Conservation (phyloP, 495 filamentous ascomycete species). For the Penicillium coffeae region DNA sequence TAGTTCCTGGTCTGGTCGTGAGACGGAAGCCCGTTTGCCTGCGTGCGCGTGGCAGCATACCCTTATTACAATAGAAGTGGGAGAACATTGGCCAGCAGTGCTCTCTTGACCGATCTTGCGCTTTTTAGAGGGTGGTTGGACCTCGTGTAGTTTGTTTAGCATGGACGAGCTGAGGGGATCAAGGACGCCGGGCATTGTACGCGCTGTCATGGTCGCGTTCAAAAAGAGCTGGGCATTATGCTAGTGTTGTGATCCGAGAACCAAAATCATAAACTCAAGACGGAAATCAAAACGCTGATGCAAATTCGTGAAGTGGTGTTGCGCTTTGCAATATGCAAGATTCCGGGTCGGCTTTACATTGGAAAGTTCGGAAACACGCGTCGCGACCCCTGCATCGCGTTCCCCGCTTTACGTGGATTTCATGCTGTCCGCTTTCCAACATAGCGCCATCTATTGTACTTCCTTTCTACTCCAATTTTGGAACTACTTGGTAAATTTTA, state of each 20-base stretch:
- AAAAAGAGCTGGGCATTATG: constrained; percentile 19
- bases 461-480: too few relatives aligned
- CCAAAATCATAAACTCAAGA: constrained; percentile 2
- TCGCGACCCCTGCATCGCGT: constrained; percentile 17
- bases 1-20: too few relatives aligned
- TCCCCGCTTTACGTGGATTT: constrained; percentile 7
- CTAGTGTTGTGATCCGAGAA: not conserved
- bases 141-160: constrained; percentile 31
- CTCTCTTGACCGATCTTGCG: constrained; percentile 27
- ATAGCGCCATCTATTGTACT: too few relatives aligned
- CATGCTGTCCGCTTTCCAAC: too few relatives aligned
- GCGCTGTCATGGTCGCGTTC: constrained; percentile 38
- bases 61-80: constrained; percentile 31
- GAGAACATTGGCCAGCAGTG: constrained; percentile 21
- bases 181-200: constrained; percentile 26
- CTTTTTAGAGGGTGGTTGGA: constrained; percentile 29
- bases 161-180: constrained; percentile 32
- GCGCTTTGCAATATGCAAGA: too few relatives aligned
- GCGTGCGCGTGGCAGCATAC: too few relatives aligned
- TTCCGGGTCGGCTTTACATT: constrained; percentile 7
- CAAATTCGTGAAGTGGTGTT: too few relatives aligned
- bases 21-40: too few relatives aligned
- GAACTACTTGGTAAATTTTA: not conserved
- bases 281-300: constrained; percentile 9
- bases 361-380: constrained; percentile 35